Evolutionary conservation across 305 asterid species (phyloP).

Genomic region (Lippia alba): DNA sequence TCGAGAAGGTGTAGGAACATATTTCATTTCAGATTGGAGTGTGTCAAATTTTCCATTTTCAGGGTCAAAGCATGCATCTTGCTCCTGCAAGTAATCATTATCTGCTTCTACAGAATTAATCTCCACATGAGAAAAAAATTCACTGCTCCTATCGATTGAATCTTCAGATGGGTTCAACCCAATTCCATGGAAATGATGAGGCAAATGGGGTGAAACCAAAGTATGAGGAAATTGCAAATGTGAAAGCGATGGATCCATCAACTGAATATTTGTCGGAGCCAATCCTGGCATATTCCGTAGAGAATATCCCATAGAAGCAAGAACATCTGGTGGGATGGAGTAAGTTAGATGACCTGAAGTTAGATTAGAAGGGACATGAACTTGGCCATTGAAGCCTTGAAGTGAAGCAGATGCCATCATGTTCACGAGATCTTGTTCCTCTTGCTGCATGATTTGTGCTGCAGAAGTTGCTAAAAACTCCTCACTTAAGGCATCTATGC

Average conservation of each 20-base stretch:
- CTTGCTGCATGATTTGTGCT: slow-evolving; percentile 67
- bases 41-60: slow-evolving; percentile 55
- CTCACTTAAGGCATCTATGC: slow-evolving; percentile 56
- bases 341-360: slow-evolving; percentile 66
- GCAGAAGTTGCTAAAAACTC: slow-evolving; percentile 60
- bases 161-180: slow-evolving; percentile 64
- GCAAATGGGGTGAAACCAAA: slow-evolving; percentile 63
- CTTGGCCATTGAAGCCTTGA: slow-evolving; percentile 75
- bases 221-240: slow-evolving; percentile 73
- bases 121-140: slow-evolving; percentile 34
- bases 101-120: slow-evolving; percentile 59
- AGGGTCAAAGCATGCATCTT: slow-evolving; percentile 59
- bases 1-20: slow-evolving; percentile 64
- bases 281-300: slow-evolving; percentile 72
- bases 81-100: slow-evolving; percentile 71
- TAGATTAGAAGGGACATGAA: slow-evolving; percentile 66
- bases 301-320: slow-evolving; percentile 74
- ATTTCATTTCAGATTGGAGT: slow-evolving; percentile 56
- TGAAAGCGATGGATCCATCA: slow-evolving; percentile 70
- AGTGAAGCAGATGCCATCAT: slow-evolving; percentile 84
- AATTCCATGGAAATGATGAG: slow-evolving; percentile 65
- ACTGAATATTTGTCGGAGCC: slow-evolving; percentile 66
- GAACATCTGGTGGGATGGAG: slow-evolving; percentile 69
- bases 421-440: slow-evolving; percentile 88
- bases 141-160: slow-evolving; percentile 52